Conservation (phyloP, 2,329 filamentous ascomycete species). For the Alternaria triticimaculans region DNA sequence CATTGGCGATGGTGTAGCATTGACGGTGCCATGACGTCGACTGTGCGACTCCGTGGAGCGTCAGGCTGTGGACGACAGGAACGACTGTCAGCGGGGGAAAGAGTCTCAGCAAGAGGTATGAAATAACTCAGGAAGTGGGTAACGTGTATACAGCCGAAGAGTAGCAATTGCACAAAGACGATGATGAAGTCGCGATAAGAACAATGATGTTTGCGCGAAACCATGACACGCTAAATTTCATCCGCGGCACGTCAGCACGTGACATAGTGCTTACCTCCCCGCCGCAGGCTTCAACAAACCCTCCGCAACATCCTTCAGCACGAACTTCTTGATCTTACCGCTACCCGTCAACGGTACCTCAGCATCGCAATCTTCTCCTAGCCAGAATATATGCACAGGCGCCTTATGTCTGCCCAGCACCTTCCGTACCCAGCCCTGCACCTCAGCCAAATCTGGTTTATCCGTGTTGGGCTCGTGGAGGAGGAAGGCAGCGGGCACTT, state of each 20-base stretch:
- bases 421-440: slow-evolving; percentile 48
- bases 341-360: slow-evolving; percentile 53
- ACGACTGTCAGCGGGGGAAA: too few relatives aligned
- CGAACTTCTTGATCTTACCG: slow-evolving; percentile 56
- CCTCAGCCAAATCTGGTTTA: slow-evolving; percentile 41
- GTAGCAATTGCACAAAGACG: background rate
- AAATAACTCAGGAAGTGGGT: background rate
- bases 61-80: background rate
- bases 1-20: slow-evolving; percentile 2
- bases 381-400: slow-evolving; percentile 76
- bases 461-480: slow-evolving; percentile 27
- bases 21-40: slow-evolving; percentile 17
- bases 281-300: slow-evolving; percentile 16
- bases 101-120: background rate
- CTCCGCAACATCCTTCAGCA: slow-evolving; percentile 40
- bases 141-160: background rate
- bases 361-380: slow-evolving; percentile 60
- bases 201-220: background rate
- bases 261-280: slow-evolving; percentile 6
- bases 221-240: background rate
- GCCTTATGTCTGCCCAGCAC: slow-evolving; percentile 57
- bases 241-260: background rate
- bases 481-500: slow-evolving; percentile 73
- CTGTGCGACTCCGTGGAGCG: slow-evolving; percentile 1
- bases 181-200: background rate